Conservation (phyloP, 331 rosid genomes). For the Pyracantha coccinea region DNA sequence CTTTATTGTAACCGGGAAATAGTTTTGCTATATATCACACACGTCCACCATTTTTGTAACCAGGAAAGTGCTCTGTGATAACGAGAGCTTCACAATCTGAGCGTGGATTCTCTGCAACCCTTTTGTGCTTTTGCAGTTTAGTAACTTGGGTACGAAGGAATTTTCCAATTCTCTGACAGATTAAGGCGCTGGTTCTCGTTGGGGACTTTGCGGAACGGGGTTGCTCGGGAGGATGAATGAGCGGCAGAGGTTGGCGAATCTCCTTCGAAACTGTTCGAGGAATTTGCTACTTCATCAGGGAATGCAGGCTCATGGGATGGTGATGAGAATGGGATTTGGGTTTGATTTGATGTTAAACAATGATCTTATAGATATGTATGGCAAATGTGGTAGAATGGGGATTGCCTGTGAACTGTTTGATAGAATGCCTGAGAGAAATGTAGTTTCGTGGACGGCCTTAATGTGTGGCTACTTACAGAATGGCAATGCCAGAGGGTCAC, state of each 20-base stretch:
- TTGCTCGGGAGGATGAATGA: constrained; percentile 24
- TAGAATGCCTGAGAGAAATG: constrained; percentile 53
- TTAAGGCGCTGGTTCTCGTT: neutral
- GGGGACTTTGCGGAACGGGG: neutral
- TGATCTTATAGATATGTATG: constrained; percentile 46
- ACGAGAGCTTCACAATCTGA: constrained; percentile 32
- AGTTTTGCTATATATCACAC: too few relatives aligned
- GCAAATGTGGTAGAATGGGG: constrained; percentile 38
- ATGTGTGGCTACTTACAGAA: constrained; percentile 47
- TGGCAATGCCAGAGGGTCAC: constrained; percentile 30
- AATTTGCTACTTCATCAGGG: constrained; percentile 33
- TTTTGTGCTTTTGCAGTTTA: constrained; percentile 21
- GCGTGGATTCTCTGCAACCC: constrained; percentile 50
- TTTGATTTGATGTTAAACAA: constrained; percentile 30
- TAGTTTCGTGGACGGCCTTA: constrained; percentile 55
- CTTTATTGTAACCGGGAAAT: too few relatives aligned
- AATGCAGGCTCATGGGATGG: constrained; percentile 33
- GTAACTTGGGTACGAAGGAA: constrained; percentile 35
- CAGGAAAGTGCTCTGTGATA: constrained; percentile 66
- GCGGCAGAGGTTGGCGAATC: constrained; percentile 20
- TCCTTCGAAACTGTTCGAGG: constrained; percentile 38
- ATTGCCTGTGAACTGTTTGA: constrained; percentile 34
- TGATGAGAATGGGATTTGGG: constrained; percentile 33
- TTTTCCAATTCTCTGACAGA: constrained; percentile 42
- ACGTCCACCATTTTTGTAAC: constrained; percentile 59